Conservation (phyloP, 2,329 filamentous ascomycete genomes). For the Trichoderma semiorbis region DNA sequence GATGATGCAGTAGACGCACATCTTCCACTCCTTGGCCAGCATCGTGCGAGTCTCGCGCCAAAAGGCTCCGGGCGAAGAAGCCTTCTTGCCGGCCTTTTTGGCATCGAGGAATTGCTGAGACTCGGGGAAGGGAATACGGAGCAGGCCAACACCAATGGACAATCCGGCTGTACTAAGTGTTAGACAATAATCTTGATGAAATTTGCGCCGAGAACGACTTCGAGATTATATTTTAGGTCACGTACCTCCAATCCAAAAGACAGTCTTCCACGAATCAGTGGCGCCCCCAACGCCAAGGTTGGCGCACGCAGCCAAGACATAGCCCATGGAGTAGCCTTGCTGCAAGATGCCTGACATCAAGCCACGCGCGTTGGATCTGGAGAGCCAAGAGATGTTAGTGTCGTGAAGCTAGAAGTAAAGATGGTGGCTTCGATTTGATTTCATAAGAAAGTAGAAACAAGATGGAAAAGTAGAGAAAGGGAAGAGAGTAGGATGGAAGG, state of each 20-base stretch:
- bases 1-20: conserved; percentile 73
- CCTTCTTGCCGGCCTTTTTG: conserved; percentile 55
- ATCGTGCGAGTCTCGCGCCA: conserved; percentile 67
- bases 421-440: neutral
- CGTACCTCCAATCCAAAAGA: conserved; percentile 66
- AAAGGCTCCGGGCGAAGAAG: conserved; percentile 50
- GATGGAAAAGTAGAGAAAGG: too few species aligned
- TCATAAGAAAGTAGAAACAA: neutral
- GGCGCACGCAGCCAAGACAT: conserved; percentile 71
- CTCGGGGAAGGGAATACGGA: conserved; percentile 68
- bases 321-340: conserved; percentile 77
- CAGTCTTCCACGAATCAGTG: conserved; percentile 66
- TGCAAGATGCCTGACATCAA: conserved; percentile 80
- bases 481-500: neutral
- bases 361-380: conserved; percentile 62
- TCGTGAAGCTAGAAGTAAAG: neutral
- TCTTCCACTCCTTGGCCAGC: conserved; percentile 68
- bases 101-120: conserved; percentile 72
- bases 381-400: conserved; percentile 22
- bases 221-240: conserved; percentile 17
- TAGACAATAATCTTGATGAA: neutral
- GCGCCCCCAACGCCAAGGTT: conserved; percentile 68
- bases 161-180: conserved; percentile 47
- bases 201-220: neutral
- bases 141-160: conserved; percentile 64